Evolutionary conservation across 148 eudicot species (phyloP).

Genomic region (Polygonum aviculare): DNA sequence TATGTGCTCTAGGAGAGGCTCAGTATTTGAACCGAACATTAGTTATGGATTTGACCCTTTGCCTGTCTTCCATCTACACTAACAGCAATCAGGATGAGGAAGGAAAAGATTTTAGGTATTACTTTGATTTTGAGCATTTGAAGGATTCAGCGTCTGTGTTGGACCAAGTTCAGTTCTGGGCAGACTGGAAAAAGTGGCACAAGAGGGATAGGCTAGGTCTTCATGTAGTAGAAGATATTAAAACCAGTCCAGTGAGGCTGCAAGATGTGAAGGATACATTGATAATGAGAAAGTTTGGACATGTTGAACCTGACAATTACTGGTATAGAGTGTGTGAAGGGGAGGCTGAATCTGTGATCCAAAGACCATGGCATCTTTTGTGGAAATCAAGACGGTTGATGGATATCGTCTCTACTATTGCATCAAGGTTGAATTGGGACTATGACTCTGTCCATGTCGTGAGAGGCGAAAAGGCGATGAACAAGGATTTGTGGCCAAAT

Average conservation of each 20-base stretch:
- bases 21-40: slow-evolving; percentile 87
- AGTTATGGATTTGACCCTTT: slow-evolving; percentile 77
- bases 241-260: slow-evolving; percentile 62
- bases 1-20: slow-evolving; percentile 95
- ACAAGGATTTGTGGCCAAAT: slow-evolving; percentile 78
- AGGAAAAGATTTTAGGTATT: slow-evolving; percentile 88
- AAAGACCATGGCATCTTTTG: slow-evolving; percentile 94
- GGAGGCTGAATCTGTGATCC: slow-evolving; percentile 65
- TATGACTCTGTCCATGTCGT: slow-evolving; percentile 80
- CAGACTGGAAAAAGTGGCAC: slow-evolving; percentile 77
- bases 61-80: slow-evolving; percentile 69
- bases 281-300: slow-evolving; percentile 77
- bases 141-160: slow-evolving; percentile 80
- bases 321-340: slow-evolving; percentile 99
- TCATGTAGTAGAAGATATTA: slow-evolving; percentile 70
- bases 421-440: slow-evolving; percentile 81
- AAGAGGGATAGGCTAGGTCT: slow-evolving; percentile 40
- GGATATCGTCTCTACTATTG: slow-evolving; percentile 75
- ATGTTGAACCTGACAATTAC: slow-evolving; percentile 84
- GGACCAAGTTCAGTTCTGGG: slow-evolving; percentile 77
- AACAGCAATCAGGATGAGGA: slow-evolving; percentile 60
- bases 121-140: slow-evolving; percentile 90
- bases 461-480: slow-evolving; percentile 82
- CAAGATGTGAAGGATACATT: slow-evolving; percentile 50
- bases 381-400: slow-evolving; percentile 87